Percentiles rank a stretch among this genome's conserved stretches.
Conservation (phyloP, 139 green algal species). For the Tetradesmus obliquus region DNA sequence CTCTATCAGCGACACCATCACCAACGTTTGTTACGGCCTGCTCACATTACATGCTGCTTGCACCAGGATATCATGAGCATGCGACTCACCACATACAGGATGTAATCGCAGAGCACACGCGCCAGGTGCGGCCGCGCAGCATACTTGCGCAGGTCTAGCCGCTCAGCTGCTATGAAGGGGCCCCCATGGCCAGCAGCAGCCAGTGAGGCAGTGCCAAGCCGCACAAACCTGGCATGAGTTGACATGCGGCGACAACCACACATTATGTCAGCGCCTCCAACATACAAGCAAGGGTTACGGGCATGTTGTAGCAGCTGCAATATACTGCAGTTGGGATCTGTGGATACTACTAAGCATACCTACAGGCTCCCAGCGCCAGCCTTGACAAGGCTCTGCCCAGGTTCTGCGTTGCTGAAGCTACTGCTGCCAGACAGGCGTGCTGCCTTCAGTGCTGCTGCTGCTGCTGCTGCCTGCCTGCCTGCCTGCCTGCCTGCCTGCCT, state of each 20-base stretch:
- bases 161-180: slow-evolving; percentile 82
- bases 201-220: slow-evolving; percentile 82
- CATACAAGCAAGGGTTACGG: neutral
- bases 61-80: neutral
- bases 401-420: too few species aligned
- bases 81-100: slow-evolving; percentile 70
- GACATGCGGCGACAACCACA: neutral
- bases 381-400: too few species aligned
- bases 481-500: too few species aligned
- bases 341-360: too few species aligned
- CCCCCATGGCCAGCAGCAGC: slow-evolving; percentile 66
- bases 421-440: too few species aligned
- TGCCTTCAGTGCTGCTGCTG: neutral
- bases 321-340: too few species aligned
- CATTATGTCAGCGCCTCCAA: neutral
- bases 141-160: slow-evolving; percentile 85
- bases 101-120: slow-evolving; percentile 82
- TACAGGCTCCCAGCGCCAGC: too few species aligned
- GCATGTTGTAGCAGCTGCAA: neutral
- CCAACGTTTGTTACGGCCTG: too few species aligned
- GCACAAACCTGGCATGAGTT: slow-evolving; percentile 72
- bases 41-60: neutral
- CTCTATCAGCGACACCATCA: too few species aligned
- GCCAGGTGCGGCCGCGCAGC: slow-evolving; percentile 68
- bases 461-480: too few species aligned